Percentiles rank a stretch among this genome's conserved stretches.
Evolutionary conservation across 345 rosid species (phyloP).

Genomic region (Bretschneidera sinensis): DNA sequence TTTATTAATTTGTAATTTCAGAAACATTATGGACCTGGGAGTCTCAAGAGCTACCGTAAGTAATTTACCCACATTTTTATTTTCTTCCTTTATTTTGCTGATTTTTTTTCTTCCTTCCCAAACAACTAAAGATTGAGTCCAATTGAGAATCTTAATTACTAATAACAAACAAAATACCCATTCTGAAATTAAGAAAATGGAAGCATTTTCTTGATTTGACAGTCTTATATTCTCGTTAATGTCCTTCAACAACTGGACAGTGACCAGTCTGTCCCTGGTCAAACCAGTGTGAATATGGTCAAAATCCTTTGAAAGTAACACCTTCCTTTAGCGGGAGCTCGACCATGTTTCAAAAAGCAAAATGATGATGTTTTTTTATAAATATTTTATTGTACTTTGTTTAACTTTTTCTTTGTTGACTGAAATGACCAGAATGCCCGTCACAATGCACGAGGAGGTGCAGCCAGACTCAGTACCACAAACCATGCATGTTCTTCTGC

Average conservation of each 20-base stretch:
- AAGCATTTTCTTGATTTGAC: too few species aligned
- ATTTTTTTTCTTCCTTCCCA: not conserved
- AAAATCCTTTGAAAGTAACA: too few species aligned
- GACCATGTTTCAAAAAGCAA: too few species aligned
- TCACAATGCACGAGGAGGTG: conserved; percentile 56
- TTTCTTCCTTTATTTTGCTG: not conserved
- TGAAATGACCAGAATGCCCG: conserved; percentile 59
- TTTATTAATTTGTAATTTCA: conserved; percentile 19
- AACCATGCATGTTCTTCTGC: conserved; percentile 62
- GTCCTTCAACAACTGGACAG: not conserved
- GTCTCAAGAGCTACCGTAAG: conserved; percentile 47
- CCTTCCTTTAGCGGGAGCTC: too few species aligned
- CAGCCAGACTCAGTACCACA: conserved; percentile 42
- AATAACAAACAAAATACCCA: too few species aligned
- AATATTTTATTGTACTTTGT: too few species aligned
- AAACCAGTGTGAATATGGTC: conserved; percentile 5
- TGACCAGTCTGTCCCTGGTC: conserved; percentile 11
- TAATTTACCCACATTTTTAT: not conserved
- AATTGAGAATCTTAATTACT: too few species aligned
- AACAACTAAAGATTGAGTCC: too few species aligned
- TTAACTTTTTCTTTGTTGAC: too few species aligned
- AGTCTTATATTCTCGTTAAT: too few species aligned
- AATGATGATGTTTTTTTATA: too few species aligned
- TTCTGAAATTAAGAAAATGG: too few species aligned
- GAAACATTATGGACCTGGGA: conserved; percentile 41